Evolutionary conservation across 768 basidiomycete species (phyloP).

Genomic region (Podaxis rugospora): DNA sequence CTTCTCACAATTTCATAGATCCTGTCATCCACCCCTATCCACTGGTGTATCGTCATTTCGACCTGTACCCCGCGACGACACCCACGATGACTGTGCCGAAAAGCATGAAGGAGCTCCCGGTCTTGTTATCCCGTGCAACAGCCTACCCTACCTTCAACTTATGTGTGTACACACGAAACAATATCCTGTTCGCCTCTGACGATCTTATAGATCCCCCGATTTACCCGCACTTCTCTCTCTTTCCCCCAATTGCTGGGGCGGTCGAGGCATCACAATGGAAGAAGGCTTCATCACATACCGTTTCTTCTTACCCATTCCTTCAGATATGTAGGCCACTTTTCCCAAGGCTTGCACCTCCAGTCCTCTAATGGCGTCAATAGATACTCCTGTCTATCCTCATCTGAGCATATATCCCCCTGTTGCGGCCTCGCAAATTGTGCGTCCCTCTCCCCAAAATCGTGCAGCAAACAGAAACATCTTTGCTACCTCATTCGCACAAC

Average conservation of each 20-base stretch:
- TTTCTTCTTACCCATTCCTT: slow-evolving; percentile 2
- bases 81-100: neutral
- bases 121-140: neutral
- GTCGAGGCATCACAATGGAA: neutral
- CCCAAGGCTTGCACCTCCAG: neutral
- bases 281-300: neutral
- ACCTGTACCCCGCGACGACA: slow-evolving; percentile 18
- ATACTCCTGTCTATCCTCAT: slow-evolving; percentile 4
- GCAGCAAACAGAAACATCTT: neutral
- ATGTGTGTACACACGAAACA: slow-evolving; percentile 1
- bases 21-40: slow-evolving; percentile 11
- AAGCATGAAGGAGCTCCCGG: neutral
- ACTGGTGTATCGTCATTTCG: slow-evolving; percentile 20
- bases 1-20: slow-evolving; percentile 13
- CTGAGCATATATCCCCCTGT: neutral
- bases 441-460: neutral
- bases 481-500: neutral
- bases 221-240: slow-evolving; percentile 39
- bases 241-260: slow-evolving; percentile 19
- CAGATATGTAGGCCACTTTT: neutral
- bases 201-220: slow-evolving; percentile 28
- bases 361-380: neutral
- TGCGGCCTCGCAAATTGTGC: neutral
- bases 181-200: neutral
- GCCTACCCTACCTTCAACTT: slow-evolving; percentile 12